Evolutionary conservation across 768 basidiomycete species (phyloP).

Genomic region (Tylopilus balloui): DNA sequence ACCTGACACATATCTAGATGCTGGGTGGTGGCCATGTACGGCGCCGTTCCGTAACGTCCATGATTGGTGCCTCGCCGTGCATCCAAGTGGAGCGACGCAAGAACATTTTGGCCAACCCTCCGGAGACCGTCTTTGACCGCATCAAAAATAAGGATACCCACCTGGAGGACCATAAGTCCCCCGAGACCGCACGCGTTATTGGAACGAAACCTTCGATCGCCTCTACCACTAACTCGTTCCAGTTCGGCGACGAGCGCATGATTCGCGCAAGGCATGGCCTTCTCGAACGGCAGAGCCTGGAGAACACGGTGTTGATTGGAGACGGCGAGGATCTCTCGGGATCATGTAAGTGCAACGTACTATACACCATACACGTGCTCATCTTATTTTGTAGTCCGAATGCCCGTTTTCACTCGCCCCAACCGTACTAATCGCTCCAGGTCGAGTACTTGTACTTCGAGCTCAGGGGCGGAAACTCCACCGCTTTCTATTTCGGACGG

Average conservation of each 20-base stretch:
- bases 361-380: not conserved
- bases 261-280: conserved; percentile 58
- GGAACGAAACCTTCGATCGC: conserved; percentile 59
- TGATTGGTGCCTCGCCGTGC: conserved; percentile 69
- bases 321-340: conserved; percentile 56
- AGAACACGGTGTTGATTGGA: conserved; percentile 59
- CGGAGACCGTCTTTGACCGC: conserved; percentile 34
- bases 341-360: conserved; percentile 42
- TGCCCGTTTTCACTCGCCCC: conserved; percentile 63
- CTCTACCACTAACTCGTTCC: conserved; percentile 51
- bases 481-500: conserved; percentile 67
- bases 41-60: conserved; percentile 60
- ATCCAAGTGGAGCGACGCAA: conserved; percentile 62
- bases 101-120: conserved; percentile 32
- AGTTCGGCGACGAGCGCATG: conserved; percentile 68
- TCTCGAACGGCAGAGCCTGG: conserved; percentile 60
- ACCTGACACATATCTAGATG: conserved; percentile 47
- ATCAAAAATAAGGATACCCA: conserved; percentile 24
- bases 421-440: conserved; percentile 47
- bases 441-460: conserved; percentile 65
- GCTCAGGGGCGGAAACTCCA: conserved; percentile 66
- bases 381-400: conserved; percentile 33
- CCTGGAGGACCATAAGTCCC: conserved; percentile 30
- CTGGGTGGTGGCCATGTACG: conserved; percentile 73
- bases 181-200: conserved; percentile 44